Percentiles rank a stretch among this genome's conserved stretches.
Conservation (phyloP, 345 rosid genomes). For the Melaleuca alternifolia region DNA sequence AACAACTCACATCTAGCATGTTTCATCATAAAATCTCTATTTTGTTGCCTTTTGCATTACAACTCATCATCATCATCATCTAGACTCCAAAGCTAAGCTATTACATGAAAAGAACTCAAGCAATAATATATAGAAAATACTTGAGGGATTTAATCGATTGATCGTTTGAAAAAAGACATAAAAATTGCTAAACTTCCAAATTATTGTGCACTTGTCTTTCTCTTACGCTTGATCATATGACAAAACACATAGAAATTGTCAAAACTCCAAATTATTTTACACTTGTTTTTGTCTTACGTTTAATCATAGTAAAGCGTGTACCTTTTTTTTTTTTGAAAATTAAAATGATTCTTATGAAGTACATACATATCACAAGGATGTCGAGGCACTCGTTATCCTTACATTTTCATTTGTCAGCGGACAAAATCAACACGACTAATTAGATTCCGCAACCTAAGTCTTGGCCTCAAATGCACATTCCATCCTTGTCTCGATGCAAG, state of each 20-base stretch:
- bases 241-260: too few relatives aligned
- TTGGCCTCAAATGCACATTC: too few relatives aligned
- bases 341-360: background rate
- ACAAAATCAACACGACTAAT: too few relatives aligned
- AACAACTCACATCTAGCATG: background rate
- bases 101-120: background rate
- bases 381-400: too few relatives aligned
- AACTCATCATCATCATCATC: too few relatives aligned
- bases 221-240: too few relatives aligned
- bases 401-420: too few relatives aligned
- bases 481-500: background rate
- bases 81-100: background rate
- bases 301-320: too few relatives aligned
- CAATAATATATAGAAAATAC: background rate
- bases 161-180: background rate
- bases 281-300: background rate
- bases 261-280: background rate
- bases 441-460: too few relatives aligned
- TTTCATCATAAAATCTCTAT: background rate
- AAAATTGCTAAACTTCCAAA: too few relatives aligned
- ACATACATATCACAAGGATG: too few relatives aligned
- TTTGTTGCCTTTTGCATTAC: background rate
- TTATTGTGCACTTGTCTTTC: too few relatives aligned
- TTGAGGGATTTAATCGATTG: background rate
- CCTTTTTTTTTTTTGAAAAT: background rate